Conservation (phyloP, 768 basidiomycete species). For the Brasilioporus rufonigricans region DNA sequence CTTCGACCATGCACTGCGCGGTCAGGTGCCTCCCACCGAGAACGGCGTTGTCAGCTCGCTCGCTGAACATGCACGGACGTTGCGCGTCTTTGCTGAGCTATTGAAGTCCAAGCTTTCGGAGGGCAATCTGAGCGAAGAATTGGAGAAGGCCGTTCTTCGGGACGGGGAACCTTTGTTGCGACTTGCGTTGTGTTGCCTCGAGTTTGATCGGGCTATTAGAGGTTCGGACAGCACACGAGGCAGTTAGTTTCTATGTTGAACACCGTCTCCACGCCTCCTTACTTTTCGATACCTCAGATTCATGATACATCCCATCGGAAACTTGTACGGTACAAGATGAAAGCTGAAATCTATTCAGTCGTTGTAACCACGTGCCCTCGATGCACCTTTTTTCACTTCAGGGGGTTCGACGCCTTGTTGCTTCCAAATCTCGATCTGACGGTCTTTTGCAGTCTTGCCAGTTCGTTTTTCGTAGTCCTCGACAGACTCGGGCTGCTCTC, state of each 20-base stretch:
- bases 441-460: conserved; percentile 70
- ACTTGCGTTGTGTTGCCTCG: conserved; percentile 21
- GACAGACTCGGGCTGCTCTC: conserved; percentile 74
- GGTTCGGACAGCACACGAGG: conserved; percentile 4
- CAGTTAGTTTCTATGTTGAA: not conserved
- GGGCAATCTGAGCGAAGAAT: conserved; percentile 10
- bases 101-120: conserved; percentile 10
- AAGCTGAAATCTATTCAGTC: conserved; percentile 39
- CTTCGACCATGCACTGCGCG: conserved; percentile 20
- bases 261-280: not conserved
- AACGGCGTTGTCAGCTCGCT: not conserved
- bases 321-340: conserved; percentile 7
- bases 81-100: conserved; percentile 18
- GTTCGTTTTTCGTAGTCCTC: conserved; percentile 61
- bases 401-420: conserved; percentile 54
- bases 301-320: not conserved
- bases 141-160: conserved; percentile 21
- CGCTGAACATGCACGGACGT: conserved; percentile 6
- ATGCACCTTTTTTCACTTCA: conserved; percentile 26
- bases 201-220: conserved; percentile 17
- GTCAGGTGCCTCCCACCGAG: not conserved
- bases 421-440: conserved; percentile 70
- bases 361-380: conserved; percentile 56
- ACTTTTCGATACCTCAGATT: conserved; percentile 1
- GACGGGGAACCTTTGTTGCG: conserved; percentile 20